A percentile compares a stretch with the other conserved stretches of the same genome.
Conservation (phyloP, 148 eudicot genomes). For the Heliamphora exappendiculata region DNA sequence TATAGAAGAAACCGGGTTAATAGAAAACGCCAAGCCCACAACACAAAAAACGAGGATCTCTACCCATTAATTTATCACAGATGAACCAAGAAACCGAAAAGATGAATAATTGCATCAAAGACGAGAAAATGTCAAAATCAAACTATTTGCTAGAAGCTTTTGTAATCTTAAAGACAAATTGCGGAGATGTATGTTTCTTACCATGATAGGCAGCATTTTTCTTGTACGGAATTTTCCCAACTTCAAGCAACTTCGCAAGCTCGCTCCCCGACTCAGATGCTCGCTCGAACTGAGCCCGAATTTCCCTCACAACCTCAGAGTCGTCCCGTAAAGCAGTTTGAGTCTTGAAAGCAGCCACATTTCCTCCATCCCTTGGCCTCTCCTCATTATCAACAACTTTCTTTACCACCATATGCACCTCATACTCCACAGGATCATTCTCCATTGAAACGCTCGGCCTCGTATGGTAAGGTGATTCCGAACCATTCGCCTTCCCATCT, state of each 20-base stretch:
- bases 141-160: constrained; percentile 14
- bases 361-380: constrained; percentile 25
- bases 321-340: constrained; percentile 20
- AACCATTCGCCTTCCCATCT: constrained; percentile 21
- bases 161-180: neutral
- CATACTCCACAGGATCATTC: constrained; percentile 58
- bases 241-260: constrained; percentile 62
- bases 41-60: neutral
- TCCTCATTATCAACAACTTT: constrained; percentile 63
- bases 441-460: constrained; percentile 36
- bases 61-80: neutral
- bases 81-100: neutral
- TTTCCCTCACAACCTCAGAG: constrained; percentile 61
- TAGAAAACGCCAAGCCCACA: too few relatives aligned
- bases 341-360: constrained; percentile 30
- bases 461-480: constrained; percentile 18
- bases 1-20: too few relatives aligned
- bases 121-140: neutral
- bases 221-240: constrained; percentile 52
- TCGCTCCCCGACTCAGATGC: constrained; percentile 64
- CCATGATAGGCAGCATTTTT: constrained; percentile 64
- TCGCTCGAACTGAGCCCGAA: constrained; percentile 67
- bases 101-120: neutral
- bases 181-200: constrained; percentile 12
- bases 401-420: constrained; percentile 86